Base-by-base conservation (phyloP, 129 eudicot genomes). In the Lactuca saligna region DNA sequence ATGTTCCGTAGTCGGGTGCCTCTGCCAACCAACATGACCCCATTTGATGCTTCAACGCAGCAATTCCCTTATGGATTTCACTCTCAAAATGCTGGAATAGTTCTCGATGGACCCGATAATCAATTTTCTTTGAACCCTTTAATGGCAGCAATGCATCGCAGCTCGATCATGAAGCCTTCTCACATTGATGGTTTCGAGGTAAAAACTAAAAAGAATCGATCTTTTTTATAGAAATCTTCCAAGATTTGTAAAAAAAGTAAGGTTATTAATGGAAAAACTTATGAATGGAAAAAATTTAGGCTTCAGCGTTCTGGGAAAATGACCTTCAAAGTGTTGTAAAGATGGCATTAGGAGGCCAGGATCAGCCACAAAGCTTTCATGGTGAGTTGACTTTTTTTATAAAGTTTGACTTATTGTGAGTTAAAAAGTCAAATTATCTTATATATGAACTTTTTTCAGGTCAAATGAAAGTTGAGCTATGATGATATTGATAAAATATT, bases 251-350 rank as follows among this genome's bases (percentile, higher is more conserved):
- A 50, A 3, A 11, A 48, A 46, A 34, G 69, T 54, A 51, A 42
- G 17, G 60, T 64, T 64, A 31, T 62, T 42, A 42, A 42, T 42
- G 49, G 13, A 42, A 46, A 42, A 46, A 46, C n/a, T 65, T 61
- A 46, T 29, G 51, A 48, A 50, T 50, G 44, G 64, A 37, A 11
- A 65, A 50, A n/a, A 33, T 77, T 9, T 75, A 90, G 95, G 88
- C 71, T 33, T 79, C 87, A 25, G 31, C 90, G 41, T 82, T 82
- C 6, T 86, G 87, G 95, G 95, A 82, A 61, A 83, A 87, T 67
- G 95, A 90, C 71, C 95, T 90, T 63, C 91, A 90, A 49, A 87
- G 86, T 67, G 73, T 90, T 71, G 97, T 90, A 44, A 87, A 89
- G 76, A 89, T 83, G 93, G 93, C 90, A 48, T 80, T 82, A 71